phyloP scores from a whole-genome alignment of 805 yeast genomes.

The Schwanniomyces occidentalis region DNA sequence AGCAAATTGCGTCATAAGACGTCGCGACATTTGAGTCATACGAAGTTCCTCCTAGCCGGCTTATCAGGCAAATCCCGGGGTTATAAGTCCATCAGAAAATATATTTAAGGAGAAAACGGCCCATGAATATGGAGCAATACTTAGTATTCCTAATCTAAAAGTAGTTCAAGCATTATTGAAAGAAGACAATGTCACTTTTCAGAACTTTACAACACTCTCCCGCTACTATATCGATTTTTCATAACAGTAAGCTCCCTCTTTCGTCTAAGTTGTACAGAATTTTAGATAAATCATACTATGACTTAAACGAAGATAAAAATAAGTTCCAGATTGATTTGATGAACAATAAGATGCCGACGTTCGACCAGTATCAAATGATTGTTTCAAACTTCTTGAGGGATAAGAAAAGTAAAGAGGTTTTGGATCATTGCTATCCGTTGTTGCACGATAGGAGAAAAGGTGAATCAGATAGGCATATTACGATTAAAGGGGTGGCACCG shows the following conservation, averaged over 20 bases:
- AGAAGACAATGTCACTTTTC: conserved; percentile 35
- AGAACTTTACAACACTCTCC: conserved; percentile 43
- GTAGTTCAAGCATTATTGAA: no score
- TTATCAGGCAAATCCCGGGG: no score
- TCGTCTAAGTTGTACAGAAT: conserved; percentile 30
- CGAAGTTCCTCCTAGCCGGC: conserved; percentile 1
- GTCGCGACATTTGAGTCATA: conserved; percentile 1
- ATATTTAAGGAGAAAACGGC: neutral
- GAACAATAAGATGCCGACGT: conserved; percentile 43
- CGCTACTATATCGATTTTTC: conserved; percentile 42
- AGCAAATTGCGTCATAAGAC: neutral
- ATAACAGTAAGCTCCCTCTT: conserved; percentile 35
- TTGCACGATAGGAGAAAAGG: conserved; percentile 25
- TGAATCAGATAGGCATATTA: conserved; percentile 8
- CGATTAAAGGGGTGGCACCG: conserved; percentile 20
- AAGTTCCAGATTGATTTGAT: conserved; percentile 37
- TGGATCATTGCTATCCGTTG: conserved; percentile 39
- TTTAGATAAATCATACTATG: conserved; percentile 30
- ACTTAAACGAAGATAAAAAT: conserved; percentile 29
- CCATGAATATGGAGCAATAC: no score
- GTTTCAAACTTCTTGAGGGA: conserved; percentile 27
- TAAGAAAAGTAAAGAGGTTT: conserved; percentile 20
- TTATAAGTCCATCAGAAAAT: conserved; percentile 1
- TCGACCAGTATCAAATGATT: conserved; percentile 36
- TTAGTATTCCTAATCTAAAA: no score